Base-by-base conservation (phyloP, 192 early-diverging fungal species). In the Backusella parvicylindrica region DNA sequence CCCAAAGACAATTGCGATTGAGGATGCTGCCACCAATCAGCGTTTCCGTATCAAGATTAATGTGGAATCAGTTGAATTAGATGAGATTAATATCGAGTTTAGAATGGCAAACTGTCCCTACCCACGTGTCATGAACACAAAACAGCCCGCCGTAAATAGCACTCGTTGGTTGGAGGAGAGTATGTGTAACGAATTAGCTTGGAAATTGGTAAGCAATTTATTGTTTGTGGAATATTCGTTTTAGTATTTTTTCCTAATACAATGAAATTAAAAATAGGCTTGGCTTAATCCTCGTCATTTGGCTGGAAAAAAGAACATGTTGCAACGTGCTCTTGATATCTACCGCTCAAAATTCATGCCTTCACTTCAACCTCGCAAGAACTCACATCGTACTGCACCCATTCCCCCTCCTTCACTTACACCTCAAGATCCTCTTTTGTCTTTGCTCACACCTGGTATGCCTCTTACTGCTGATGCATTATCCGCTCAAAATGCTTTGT, bases 281-380 rank as follows among this genome's bases (percentile, higher is more conserved):
- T 73, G 72, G 72, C 49, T 73, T 6, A 73, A 73, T 47, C 72
- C 53, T 47, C 32, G 71, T 33, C 72, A 77, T 38, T 64, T 82
- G 15, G 79, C 72, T 32, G 75, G 71, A 23, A 82, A 82, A 36
- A 75, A 76, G 38, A 74, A 74, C 30, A 53, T 82, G 26, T 50
- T 82, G 1, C 78, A 82, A 56, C 75, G 79, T 53, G 75, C 71
- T 8, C 65, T 83, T 21, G 81, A 83, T 66, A 56, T 79, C 7
- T 83, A 83, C 43, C 71, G 81, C 30, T 40, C 67, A 18, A 75
- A 75, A 37, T 75, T 75, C 32, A 63, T 75, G 47, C 74, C 74
- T 28, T 40, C 33, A 4, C 66, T 75, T 13, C 67, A 40, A 30
- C 74, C 74, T 21, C 28, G 74, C 13, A 75, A 75, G 33, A 68